These are phyloP conservation scores for Didymella pinodella DNA, from an alignment of 2,329 filamentous ascomycete species.

Conservation along the genomic window DNA sequence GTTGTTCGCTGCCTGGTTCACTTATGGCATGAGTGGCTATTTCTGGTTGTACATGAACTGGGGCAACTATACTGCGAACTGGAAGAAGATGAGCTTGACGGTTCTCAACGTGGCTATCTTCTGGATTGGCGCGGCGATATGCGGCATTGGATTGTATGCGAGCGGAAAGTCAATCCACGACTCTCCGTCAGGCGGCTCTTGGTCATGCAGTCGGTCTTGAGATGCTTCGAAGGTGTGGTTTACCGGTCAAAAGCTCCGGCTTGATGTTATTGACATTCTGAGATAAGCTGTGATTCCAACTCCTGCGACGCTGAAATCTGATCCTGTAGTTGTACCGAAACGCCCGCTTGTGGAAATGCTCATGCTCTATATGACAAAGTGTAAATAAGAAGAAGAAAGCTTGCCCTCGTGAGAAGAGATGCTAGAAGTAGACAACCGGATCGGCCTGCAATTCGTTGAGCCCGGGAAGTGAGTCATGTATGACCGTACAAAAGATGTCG, in stretches of 20 bases:
- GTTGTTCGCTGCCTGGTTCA: conserved; percentile 72
- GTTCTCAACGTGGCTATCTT: conserved; percentile 55
- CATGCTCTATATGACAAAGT: conserved; percentile 11
- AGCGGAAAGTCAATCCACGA: conserved; percentile 36
- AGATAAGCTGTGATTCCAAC: neutral
- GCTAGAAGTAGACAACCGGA: conserved; percentile 48
- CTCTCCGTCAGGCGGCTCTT: conserved; percentile 27
- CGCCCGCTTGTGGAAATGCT: conserved; percentile 19
- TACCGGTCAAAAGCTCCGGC: neutral
- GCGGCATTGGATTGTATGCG: conserved; percentile 35
- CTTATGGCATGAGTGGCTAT: conserved; percentile 55
- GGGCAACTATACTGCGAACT: conserved; percentile 49
- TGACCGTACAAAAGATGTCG: conserved; percentile 50
- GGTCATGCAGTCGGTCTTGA: conserved; percentile 28
- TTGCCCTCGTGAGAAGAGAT: neutral
- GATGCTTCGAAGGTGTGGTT: neutral
- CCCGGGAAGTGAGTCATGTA: conserved; percentile 49
- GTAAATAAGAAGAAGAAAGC: neutral
- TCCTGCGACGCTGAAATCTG: neutral
- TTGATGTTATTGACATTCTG: conserved; percentile 1
- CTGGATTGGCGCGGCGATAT: conserved; percentile 31
- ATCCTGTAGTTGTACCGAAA: conserved; percentile 1
- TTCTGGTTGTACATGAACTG: conserved; percentile 59
- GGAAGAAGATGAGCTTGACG: conserved; percentile 57
- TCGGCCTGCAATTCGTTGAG: conserved; percentile 49